A percentile compares a stretch with the other conserved stretches of the same genome.
These are phyloP conservation scores for Solanum commersonii DNA, from an alignment of 257 asterid species.

Conservation along the genomic window DNA sequence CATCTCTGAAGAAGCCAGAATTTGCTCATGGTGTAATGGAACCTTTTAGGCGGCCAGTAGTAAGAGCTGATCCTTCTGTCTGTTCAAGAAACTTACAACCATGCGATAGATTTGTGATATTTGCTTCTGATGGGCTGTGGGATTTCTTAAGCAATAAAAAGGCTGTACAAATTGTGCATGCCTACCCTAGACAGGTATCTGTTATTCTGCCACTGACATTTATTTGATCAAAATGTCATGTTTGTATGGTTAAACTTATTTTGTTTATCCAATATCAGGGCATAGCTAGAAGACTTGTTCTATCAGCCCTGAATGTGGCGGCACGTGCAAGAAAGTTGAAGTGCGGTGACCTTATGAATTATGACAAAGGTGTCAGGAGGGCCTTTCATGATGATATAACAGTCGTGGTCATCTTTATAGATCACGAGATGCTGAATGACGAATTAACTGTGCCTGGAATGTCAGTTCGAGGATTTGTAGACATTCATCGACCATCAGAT, in stretches of 20 bases:
- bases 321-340: constrained; percentile 28
- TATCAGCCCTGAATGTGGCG: constrained; percentile 38
- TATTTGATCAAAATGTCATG: neutral
- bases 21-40: constrained; percentile 41
- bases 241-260: neutral
- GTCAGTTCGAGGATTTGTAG: constrained; percentile 49
- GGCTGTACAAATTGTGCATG: constrained; percentile 66
- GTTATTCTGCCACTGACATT: neutral
- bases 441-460: constrained; percentile 17
- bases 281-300: constrained; percentile 59
- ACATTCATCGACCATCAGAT: constrained; percentile 39
- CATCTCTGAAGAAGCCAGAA: constrained; percentile 68
- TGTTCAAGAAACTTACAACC: constrained; percentile 27
- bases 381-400: constrained; percentile 61
- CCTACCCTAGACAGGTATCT: constrained; percentile 52
- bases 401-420: constrained; percentile 55
- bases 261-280: constrained; percentile 30
- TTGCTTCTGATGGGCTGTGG: constrained; percentile 98
- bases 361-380: constrained; percentile 43
- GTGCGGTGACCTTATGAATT: constrained; percentile 35
- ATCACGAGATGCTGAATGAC: constrained; percentile 32
- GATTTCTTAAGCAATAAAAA: constrained; percentile 62
- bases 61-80: constrained; percentile 64
- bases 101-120: constrained; percentile 58
- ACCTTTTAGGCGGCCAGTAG: constrained; percentile 51